Evolutionary conservation across 768 basidiomycete genomes (phyloP).

Genomic region (Auricularia sp.): DNA sequence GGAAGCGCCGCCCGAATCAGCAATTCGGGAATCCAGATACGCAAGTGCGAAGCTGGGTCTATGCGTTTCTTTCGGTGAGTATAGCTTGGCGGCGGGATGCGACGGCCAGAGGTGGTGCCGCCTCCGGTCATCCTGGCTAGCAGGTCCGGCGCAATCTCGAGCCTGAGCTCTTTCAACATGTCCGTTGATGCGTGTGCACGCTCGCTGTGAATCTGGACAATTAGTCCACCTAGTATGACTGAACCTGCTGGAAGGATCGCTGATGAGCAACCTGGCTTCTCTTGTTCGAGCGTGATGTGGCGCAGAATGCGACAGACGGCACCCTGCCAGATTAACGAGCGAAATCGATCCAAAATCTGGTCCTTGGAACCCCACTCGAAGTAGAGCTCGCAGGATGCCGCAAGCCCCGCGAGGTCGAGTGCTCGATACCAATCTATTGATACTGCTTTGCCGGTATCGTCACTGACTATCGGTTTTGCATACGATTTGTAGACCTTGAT

Average conservation of each 20-base stretch:
- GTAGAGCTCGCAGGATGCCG: slow-evolving; percentile 70
- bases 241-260: slow-evolving; percentile 37
- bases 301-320: slow-evolving; percentile 61
- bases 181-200: slow-evolving; percentile 66
- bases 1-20: neutral
- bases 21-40: neutral
- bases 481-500: slow-evolving; percentile 69
- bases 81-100: neutral
- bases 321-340: slow-evolving; percentile 75
- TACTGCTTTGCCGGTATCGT: slow-evolving; percentile 35
- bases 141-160: neutral
- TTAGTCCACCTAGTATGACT: slow-evolving; percentile 27
- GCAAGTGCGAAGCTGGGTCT: neutral
- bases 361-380: slow-evolving; percentile 90
- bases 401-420: slow-evolving; percentile 61
- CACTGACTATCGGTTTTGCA: slow-evolving; percentile 64
- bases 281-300: slow-evolving; percentile 46
- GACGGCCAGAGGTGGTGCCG: neutral
- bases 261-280: slow-evolving; percentile 1
- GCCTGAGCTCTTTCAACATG: slow-evolving; percentile 19
- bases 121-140: neutral
- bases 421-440: slow-evolving; percentile 44
- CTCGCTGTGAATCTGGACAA: slow-evolving; percentile 23
- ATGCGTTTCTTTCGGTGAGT: neutral
- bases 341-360: slow-evolving; percentile 71